phyloP scores from a whole-genome alignment of 1,139 yeast species.

The Magnusiomyces fungicola region DNA sequence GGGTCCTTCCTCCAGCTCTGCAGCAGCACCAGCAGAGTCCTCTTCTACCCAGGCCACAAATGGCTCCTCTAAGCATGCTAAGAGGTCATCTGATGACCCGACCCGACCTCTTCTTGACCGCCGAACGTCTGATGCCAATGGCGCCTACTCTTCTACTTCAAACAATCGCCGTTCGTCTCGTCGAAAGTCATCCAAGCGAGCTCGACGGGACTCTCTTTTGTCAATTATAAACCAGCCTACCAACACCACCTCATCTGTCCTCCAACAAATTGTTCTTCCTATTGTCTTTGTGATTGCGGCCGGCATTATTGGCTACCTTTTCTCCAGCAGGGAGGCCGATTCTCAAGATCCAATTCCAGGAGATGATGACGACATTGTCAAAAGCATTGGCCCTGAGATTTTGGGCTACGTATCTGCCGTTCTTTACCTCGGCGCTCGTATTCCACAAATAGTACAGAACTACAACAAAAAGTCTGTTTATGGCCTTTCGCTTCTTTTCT shows the following conservation, averaged over 20 bases:
- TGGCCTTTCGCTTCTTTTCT: constrained; percentile 68
- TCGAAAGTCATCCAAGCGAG: constrained; percentile 13
- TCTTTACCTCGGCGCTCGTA: constrained; percentile 66
- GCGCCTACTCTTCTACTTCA: constrained; percentile 1
- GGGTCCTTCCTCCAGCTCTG: too few relatives aligned
- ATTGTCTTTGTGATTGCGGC: constrained; percentile 56
- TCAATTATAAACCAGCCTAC: constrained; percentile 20
- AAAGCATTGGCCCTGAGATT: constrained; percentile 55
- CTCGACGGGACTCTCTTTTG: constrained; percentile 25
- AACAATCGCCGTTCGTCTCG: constrained; percentile 8
- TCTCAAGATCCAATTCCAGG: constrained; percentile 18
- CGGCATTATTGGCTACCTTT: constrained; percentile 55
- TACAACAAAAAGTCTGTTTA: constrained; percentile 60
- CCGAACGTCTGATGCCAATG: constrained; percentile 9
- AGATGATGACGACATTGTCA: constrained; percentile 21
- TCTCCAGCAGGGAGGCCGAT: constrained; percentile 33
- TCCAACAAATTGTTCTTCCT: constrained; percentile 52
- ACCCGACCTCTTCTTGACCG: constrained; percentile 22
- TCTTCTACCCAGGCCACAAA: too few relatives aligned
- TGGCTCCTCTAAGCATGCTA: too few relatives aligned
- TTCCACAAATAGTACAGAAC: constrained; percentile 74
- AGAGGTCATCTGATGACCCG: constrained; percentile 14
- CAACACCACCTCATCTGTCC: constrained; percentile 15
- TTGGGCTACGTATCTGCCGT: constrained; percentile 67
- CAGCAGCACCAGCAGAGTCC: too few relatives aligned